Evolutionary conservation across 495 filamentous ascomycete species (phyloP), one percentile per base, ranked within the genome.

Genomic region (Aspergillus asperescens): DNA sequence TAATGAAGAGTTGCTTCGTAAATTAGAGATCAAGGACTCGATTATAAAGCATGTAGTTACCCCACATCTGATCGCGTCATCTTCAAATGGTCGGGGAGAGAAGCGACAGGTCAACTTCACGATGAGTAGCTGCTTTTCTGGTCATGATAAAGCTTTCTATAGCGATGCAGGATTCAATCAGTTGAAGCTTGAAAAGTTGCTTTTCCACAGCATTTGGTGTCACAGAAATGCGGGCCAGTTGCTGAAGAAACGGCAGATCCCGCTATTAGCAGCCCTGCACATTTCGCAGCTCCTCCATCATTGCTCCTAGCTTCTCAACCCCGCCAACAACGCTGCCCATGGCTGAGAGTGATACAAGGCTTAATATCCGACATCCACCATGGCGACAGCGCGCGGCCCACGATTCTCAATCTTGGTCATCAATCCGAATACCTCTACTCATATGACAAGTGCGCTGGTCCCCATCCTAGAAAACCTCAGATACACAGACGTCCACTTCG

Each of bases 401-500:
- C 50, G 53, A 32, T 62, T 71, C 54, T 61, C 58, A 38, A 88
- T 96, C 59, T 72, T 96, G 58, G 77, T 96, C 57, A 81, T 96
- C 66, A 96, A 97, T 61, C 92, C 92, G 27, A 97, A 97, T 69
- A 92, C 89, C 20, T 90, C 85, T 2, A 60, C 69, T 32, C 75
- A 81, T 41, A 96, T 97, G 90, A 96, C 91, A 0, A 75, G 83
- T 8, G 82, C 80, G 4, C 69, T 96, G 47, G 78, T 77, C 42
- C 79, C 83, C 0, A 76, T 90, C 2, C 71, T 93, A 51, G 67
- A 77, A 20, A 62, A 55, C 22, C 70, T 80, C 47, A 68, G 68
- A 48, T 77, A 73, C 49, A 48, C 61, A 48, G 70, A 77, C 70
- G 72, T 80, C 24, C 53, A 66, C 12, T 77, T 77, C 58, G 65